Conservation (phyloP, 202 grass and related monocot species). For the Brachypodium distachyon region DNA sequence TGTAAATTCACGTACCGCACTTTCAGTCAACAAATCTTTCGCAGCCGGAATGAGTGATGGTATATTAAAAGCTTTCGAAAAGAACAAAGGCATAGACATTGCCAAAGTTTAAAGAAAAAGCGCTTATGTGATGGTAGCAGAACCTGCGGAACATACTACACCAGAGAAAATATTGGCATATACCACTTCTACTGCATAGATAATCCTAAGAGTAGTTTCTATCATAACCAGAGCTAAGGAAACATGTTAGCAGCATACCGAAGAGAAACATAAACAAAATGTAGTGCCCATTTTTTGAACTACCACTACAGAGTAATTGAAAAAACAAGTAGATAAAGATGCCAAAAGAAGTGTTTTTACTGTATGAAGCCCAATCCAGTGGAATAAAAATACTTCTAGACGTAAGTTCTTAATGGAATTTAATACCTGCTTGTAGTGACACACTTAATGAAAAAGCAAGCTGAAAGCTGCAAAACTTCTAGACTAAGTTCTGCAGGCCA, state of each 20-base stretch:
- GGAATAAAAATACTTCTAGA: not conserved
- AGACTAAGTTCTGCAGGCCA: conserved; percentile 49
- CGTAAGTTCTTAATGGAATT: too few relatives aligned
- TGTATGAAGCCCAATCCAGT: not conserved
- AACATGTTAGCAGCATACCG: too few relatives aligned
- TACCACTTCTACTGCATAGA: too few relatives aligned
- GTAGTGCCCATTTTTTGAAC: too few relatives aligned
- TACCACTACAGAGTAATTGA: not conserved
- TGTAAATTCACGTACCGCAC: conserved; percentile 42
- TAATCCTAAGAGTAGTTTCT: too few relatives aligned
- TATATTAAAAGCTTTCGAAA: conserved; percentile 89
- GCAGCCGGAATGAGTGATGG: conserved; percentile 65
- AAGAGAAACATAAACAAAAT: too few relatives aligned
- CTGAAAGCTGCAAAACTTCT: conserved; percentile 89
- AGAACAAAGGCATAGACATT: conserved; percentile 92
- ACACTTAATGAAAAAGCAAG: conserved; percentile 86
- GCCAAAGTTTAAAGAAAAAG: conserved; percentile 84
- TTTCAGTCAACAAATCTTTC: conserved; percentile 60
- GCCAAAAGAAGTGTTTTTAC: not conserved
- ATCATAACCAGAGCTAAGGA: too few relatives aligned
- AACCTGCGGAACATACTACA: conserved; percentile 47
- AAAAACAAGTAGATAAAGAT: not conserved
- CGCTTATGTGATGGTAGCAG: conserved; percentile 61
- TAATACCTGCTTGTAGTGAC: conserved; percentile 59
- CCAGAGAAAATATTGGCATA: too few relatives aligned